These are phyloP conservation scores for Haplosporangium sp. DNA, from an alignment of 371 early-diverging fungal genomes.

Conservation along the genomic window DNA sequence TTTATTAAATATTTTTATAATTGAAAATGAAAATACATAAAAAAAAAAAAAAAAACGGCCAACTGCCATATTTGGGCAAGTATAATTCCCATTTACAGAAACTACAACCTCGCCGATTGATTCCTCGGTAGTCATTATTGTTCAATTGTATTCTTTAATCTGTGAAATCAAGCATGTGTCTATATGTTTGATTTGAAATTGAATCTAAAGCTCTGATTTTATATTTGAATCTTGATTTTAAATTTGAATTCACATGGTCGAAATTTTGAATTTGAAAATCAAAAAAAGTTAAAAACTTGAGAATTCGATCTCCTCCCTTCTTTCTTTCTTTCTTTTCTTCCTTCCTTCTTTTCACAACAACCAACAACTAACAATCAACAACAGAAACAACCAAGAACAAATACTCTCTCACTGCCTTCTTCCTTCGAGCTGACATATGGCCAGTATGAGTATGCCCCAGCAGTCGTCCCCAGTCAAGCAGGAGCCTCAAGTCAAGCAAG, in stretches of 20 bases:
- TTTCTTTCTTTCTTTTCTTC: conserved; percentile 4
- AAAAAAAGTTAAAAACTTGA: too few species aligned
- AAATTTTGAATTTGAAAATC: too few species aligned
- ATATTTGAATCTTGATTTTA: background rate
- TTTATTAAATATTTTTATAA: too few species aligned
- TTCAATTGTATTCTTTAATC: background rate
- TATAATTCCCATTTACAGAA: background rate
- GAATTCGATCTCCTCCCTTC: background rate
- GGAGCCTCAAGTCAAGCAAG: conserved; percentile 44
- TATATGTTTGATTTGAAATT: background rate
- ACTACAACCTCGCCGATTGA: background rate
- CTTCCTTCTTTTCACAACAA: background rate
- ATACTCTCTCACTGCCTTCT: background rate
- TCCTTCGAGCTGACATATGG: background rate
- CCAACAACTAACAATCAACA: background rate
- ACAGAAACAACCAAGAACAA: background rate
- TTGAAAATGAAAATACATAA: too few species aligned
- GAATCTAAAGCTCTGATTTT: background rate
- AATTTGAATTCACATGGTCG: background rate
- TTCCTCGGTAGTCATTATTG: background rate
- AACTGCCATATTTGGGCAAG: background rate
- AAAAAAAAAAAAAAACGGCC: background rate
- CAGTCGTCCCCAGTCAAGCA: conserved; percentile 34
- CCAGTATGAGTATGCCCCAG: conserved; percentile 26
- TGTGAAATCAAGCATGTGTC: too few species aligned